A percentile compares a stretch with the other conserved stretches of the same genome.
These are phyloP conservation scores for Penicillium thymicola DNA, from an alignment of 2,329 filamentous ascomycete species.

Conservation along the genomic window DNA sequence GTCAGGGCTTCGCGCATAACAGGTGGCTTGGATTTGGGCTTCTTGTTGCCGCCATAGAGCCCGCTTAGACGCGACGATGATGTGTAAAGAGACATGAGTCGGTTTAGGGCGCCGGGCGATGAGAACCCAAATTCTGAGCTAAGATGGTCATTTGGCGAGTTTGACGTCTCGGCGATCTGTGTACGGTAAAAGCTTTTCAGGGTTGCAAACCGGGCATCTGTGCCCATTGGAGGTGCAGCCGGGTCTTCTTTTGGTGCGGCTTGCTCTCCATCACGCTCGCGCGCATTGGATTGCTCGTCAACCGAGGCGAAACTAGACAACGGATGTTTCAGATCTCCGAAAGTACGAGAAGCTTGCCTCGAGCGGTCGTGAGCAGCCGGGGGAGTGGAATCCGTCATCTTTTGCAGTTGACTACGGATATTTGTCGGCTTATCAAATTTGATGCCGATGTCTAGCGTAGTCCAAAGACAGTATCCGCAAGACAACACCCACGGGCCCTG, in stretches of 20 bases:
- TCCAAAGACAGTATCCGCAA: slow-evolving; percentile 93
- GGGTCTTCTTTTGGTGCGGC: slow-evolving; percentile 35
- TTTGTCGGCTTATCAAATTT: slow-evolving; percentile 86
- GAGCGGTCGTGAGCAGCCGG: slow-evolving; percentile 24
- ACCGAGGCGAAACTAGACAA: slow-evolving; percentile 36
- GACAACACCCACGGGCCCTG: slow-evolving; percentile 70
- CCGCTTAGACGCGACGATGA: slow-evolving; percentile 52
- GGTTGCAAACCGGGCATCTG: slow-evolving; percentile 69
- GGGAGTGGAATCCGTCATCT: slow-evolving; percentile 54
- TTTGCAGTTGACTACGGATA: slow-evolving; percentile 75
- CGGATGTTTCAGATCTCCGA: slow-evolving; percentile 37
- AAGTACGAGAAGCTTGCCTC: slow-evolving; percentile 40
- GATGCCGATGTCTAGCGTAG: slow-evolving; percentile 81
- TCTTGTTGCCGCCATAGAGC: slow-evolving; percentile 56
- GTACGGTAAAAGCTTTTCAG: slow-evolving; percentile 77
- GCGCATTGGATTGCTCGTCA: slow-evolving; percentile 31
- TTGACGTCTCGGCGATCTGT: slow-evolving; percentile 65
- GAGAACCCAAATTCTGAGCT: slow-evolving; percentile 54
- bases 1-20: slow-evolving; percentile 77
- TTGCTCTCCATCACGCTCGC: slow-evolving; percentile 31
- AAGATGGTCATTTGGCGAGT: slow-evolving; percentile 51
- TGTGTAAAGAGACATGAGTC: slow-evolving; percentile 90
- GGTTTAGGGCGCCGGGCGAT: slow-evolving; percentile 76
- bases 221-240: slow-evolving; percentile 46
- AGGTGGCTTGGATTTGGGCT: slow-evolving; percentile 63